Evolutionary conservation across 352 stramenopile genomes (phyloP), one percentile per base, ranked within the genome.

Genomic region (Globisporangium barbulae): DNA sequence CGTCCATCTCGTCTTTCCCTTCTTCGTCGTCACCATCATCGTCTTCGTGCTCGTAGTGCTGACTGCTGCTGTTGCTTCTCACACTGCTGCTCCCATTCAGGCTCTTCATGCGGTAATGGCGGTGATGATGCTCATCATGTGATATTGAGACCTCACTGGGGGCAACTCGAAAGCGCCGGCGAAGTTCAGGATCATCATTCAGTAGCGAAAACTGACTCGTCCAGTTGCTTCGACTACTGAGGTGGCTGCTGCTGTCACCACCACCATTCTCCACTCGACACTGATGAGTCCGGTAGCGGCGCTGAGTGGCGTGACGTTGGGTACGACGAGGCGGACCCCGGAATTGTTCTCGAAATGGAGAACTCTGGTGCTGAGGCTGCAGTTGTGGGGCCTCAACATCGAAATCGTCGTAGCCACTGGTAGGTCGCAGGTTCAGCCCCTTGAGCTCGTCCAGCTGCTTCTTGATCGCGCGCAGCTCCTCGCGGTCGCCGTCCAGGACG

Each of bases 381-480:
- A 0, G 30, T 56, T 39, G 50, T 25, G 28, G 2, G 15, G 7
- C 17, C 9, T 25, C 7, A 37, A 13, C 50, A 30, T 44, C 12
- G 2, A n/a, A n/a, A 30, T 44, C 21, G 15, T 57, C 19, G 10
- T 30, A 28, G 10, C 3, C n/a, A 28, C 3, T 41, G 9, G 19
- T 33, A 2, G 5, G 25, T 5, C 65, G 65, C 4, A 84, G 39
- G 12, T 79, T 75, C 31, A 91, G 61, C 13, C 83, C 71, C 15
- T 84, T 83, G 6, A 94, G 67, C 30, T 90, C 72, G 31, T 94
- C 83, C 9, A 94, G 67, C 55, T 94, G 86, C 54, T 87, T 79
- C 65, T 93, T 94, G 64, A 94, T 94, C 15, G 80, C 83, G 44
- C 79, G 72, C 19, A 94, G 68, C 56, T 94, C 86, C 45, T 93